These are phyloP conservation scores for Cercospora nicotianae DNA, from an alignment of 2,329 filamentous ascomycete genomes.

Conservation along the genomic window DNA sequence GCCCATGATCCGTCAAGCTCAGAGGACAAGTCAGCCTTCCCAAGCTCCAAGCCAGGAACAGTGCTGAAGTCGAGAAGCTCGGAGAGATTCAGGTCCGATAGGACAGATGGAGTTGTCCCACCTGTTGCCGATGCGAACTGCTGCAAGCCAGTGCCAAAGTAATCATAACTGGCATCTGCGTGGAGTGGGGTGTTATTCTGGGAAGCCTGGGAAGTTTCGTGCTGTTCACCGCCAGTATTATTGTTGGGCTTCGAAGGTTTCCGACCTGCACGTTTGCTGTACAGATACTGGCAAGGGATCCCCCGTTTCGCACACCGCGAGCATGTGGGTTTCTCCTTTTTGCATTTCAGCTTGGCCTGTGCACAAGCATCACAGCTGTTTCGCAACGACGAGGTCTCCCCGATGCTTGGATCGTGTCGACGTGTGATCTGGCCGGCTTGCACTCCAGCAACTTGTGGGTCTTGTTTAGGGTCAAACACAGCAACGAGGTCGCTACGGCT, in stretches of 20 bases:
- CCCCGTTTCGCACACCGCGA: not conserved
- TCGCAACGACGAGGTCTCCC: conserved; percentile 5
- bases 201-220: not conserved
- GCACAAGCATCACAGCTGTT: not conserved
- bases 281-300: not conserved
- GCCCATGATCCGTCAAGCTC: not conserved
- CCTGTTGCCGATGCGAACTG: not conserved
- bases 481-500: not conserved
- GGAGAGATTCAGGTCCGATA: not conserved
- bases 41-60: not conserved
- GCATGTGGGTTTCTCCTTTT: not conserved
- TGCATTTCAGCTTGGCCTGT: not conserved
- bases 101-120: not conserved
- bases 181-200: not conserved
- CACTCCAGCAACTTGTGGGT: not conserved
- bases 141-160: not conserved
- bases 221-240: not conserved
- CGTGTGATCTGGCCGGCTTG: not conserved
- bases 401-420: not conserved
- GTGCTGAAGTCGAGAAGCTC: not conserved
- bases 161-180: not conserved
- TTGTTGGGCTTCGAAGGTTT: not conserved
- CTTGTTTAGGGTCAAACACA: not conserved
- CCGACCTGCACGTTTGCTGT: not conserved
- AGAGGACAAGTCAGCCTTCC: not conserved